Evolutionary conservation across 176 grass and related monocot species (phyloP).

Genomic region (Pharus latifolius): DNA sequence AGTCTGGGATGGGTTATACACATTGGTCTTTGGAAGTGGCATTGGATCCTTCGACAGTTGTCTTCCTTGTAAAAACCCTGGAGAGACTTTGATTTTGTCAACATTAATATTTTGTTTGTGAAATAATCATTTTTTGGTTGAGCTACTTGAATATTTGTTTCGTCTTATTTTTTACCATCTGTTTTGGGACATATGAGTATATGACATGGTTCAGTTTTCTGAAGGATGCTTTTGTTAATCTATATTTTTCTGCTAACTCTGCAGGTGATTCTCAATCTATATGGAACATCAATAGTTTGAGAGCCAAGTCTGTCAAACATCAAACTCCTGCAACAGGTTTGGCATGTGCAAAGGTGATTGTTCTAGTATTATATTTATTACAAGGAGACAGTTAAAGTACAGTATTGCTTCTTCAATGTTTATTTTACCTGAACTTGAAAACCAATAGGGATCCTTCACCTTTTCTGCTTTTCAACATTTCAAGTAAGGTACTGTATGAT

Average conservation of each 20-base stretch:
- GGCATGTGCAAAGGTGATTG: conserved; percentile 80
- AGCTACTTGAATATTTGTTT: conserved; percentile 5
- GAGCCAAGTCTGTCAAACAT: conserved; percentile 63
- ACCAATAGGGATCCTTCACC: background rate
- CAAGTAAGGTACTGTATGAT: background rate
- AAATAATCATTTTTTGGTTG: background rate
- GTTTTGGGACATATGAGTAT: background rate
- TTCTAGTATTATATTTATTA: conserved; percentile 6
- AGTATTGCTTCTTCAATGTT: background rate
- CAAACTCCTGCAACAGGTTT: conserved; percentile 59
- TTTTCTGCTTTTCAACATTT: background rate
- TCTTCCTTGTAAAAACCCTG: background rate
- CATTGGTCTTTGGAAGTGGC: background rate
- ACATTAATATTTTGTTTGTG: background rate
- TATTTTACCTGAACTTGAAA: background rate
- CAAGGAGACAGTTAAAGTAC: background rate
- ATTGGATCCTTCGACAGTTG: background rate
- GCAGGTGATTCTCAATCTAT: conserved; percentile 82
- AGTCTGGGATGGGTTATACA: background rate
- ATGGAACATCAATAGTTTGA: conserved; percentile 80
- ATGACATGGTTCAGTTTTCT: background rate
- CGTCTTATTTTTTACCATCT: background rate
- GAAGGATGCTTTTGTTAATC: conserved; percentile 10
- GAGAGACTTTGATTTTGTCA: background rate
- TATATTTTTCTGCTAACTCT: conserved; percentile 18